phyloP scores from a whole-genome alignment of 2,329 filamentous ascomycete species.

The Phialemoniopsis sp. region DNA sequence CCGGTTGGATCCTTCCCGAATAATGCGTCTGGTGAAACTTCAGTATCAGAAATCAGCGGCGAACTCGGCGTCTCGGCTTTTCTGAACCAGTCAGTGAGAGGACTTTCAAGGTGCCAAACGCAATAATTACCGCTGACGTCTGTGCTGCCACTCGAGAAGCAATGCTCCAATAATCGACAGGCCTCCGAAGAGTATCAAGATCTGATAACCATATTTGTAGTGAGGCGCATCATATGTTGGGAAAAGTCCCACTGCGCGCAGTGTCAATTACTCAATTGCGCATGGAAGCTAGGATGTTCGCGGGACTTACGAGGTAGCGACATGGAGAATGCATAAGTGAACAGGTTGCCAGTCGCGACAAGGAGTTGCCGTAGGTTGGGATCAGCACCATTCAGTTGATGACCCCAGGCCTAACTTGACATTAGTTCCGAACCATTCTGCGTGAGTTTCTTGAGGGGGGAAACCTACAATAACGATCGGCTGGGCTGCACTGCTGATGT shows the following conservation, averaged over 20 bases:
- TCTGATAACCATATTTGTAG: constrained; percentile 26
- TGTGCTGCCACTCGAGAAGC: constrained; percentile 7
- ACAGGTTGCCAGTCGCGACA: constrained; percentile 12
- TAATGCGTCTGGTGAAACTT: no score
- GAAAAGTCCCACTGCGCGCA: constrained; percentile 20
- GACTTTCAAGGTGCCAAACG: no score
- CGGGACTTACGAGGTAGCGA: constrained; percentile 10
- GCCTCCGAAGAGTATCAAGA: constrained; percentile 24
- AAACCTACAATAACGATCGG: constrained; percentile 16
- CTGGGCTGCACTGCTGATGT: constrained; percentile 11
- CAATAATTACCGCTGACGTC: no score
- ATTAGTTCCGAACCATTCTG: not conserved
- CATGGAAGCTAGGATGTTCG: not conserved
- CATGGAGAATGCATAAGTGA: constrained; percentile 10
- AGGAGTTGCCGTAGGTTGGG: constrained; percentile 12
- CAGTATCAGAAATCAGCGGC: no score
- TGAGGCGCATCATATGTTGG: constrained; percentile 26
- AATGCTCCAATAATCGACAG: constrained; percentile 12
- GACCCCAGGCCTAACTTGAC: constrained; percentile 9
- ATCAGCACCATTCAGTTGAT: constrained; percentile 11
- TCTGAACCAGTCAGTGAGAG: no score
- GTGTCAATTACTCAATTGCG: not conserved
- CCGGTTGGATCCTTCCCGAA: no score
- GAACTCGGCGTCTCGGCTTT: no score
- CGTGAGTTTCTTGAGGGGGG: not conserved